These are phyloP conservation scores for Henckelia pumila DNA, from an alignment of 257 asterid genomes.

Conservation along the genomic window DNA sequence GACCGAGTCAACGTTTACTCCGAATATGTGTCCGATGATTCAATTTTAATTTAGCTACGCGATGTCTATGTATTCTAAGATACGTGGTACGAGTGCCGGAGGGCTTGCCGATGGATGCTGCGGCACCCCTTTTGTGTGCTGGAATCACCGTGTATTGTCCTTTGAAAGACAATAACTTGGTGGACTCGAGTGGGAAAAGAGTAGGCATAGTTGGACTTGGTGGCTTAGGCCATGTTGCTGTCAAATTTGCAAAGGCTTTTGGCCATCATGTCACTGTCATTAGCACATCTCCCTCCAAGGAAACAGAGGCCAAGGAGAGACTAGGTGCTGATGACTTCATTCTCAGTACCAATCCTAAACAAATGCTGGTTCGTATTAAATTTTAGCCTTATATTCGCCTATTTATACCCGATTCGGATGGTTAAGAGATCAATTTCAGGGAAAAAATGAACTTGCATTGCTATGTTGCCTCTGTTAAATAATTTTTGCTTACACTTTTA, in stretches of 20 bases:
- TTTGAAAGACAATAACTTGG: slow-evolving; percentile 56
- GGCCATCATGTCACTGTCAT: slow-evolving; percentile 76
- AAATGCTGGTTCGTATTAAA: slow-evolving; percentile 62
- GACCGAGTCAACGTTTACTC: too few species aligned
- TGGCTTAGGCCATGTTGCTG: slow-evolving; percentile 80
- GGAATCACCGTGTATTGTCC: slow-evolving; percentile 74
- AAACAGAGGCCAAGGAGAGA: slow-evolving; percentile 58
- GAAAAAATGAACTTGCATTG: not conserved
- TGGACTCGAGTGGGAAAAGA: slow-evolving; percentile 40
- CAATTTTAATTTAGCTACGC: too few species aligned
- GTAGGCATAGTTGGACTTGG: slow-evolving; percentile 73
- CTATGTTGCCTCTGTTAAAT: too few species aligned
- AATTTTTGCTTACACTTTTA: too few species aligned
- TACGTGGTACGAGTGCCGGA: slow-evolving; percentile 71
- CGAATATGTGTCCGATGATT: too few species aligned
- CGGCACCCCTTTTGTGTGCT: slow-evolving; percentile 83
- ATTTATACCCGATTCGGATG: not conserved
- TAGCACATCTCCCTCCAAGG: slow-evolving; percentile 87
- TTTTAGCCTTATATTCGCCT: too few species aligned
- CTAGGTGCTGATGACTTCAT: slow-evolving; percentile 83
- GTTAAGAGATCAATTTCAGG: not conserved
- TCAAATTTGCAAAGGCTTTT: slow-evolving; percentile 76
- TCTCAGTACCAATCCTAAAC: slow-evolving; percentile 48
- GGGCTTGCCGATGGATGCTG: slow-evolving; percentile 72
- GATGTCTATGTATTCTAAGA: slow-evolving; percentile 29